phyloP scores from a whole-genome alignment of 2,329 filamentous ascomycete species.

The Penicillium rolfsii region DNA sequence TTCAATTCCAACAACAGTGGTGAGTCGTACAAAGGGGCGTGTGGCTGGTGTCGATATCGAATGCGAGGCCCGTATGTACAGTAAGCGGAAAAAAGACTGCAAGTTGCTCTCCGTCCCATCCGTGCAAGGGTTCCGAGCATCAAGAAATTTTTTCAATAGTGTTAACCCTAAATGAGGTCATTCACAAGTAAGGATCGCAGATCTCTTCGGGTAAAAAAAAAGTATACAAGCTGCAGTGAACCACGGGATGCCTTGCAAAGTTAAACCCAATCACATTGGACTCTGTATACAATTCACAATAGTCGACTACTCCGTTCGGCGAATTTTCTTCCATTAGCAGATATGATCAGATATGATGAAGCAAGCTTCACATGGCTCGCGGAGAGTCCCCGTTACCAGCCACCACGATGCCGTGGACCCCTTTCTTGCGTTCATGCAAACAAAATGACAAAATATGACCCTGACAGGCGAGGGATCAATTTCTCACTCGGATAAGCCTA shows the following conservation, averaged over 20 bases:
- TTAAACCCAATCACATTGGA: neutral
- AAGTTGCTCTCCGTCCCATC: neutral
- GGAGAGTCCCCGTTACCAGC: constrained; percentile 23
- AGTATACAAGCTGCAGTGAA: neutral
- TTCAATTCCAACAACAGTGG: neutral
- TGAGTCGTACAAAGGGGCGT: neutral
- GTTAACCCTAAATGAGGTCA: constrained; percentile 9
- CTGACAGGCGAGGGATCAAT: neutral
- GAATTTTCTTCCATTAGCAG: constrained; percentile 1
- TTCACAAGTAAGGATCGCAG: constrained; percentile 15
- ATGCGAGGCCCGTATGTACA: neutral
- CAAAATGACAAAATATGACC: neutral
- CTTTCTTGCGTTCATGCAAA: constrained; percentile 3
- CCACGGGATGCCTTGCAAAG: neutral
- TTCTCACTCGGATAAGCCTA: neutral
- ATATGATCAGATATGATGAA: neutral
- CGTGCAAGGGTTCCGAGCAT: constrained; percentile 11
- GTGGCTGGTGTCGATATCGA: neutral
- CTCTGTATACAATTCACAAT: neutral
- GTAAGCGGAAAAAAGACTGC: neutral
- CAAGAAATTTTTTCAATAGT: neutral
- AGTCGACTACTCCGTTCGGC: neutral
- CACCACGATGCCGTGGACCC: constrained; percentile 17
- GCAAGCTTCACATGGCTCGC: constrained; percentile 17
- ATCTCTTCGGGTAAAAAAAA: neutral